Evolutionary conservation across 768 basidiomycete genomes (phyloP).

Genomic region (Hypholoma fasciculare): DNA sequence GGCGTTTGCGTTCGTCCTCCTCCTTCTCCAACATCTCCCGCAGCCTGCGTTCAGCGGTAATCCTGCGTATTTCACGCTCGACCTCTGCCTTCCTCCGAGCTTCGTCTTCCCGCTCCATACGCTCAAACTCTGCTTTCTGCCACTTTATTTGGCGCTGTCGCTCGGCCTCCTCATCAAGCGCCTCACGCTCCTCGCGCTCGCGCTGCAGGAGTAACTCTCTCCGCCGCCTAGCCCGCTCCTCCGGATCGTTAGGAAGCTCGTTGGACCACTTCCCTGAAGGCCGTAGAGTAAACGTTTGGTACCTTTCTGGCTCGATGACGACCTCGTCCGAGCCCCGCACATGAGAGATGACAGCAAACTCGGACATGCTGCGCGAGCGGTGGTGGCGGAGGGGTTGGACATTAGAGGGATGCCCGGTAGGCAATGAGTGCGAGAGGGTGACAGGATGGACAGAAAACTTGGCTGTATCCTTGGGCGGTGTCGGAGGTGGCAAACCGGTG

Average conservation of each 20-base stretch:
- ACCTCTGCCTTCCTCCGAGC: slow-evolving; percentile 35
- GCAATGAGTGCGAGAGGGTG: slow-evolving; percentile 16
- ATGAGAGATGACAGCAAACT: slow-evolving; percentile 41
- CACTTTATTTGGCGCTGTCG: slow-evolving; percentile 38
- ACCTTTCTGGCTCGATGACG: slow-evolving; percentile 18
- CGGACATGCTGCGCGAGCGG: slow-evolving; percentile 38
- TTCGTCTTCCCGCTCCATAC: slow-evolving; percentile 45
- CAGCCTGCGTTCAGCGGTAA: slow-evolving; percentile 35
- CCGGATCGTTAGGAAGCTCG: slow-evolving; percentile 27
- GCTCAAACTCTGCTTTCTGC: slow-evolving; percentile 42
- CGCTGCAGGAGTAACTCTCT: slow-evolving; percentile 30
- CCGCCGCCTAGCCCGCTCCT: slow-evolving; percentile 31
- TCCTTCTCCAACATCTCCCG: slow-evolving; percentile 40
- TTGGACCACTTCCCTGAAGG: slow-evolving; percentile 38
- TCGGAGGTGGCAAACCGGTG: slow-evolving; percentile 34
- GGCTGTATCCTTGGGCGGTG: slow-evolving; percentile 46
- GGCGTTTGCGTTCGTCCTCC: slow-evolving; percentile 44
- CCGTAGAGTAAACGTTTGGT: slow-evolving; percentile 22
- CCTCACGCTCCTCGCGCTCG: slow-evolving; percentile 45
- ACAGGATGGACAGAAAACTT: slow-evolving; percentile 17
- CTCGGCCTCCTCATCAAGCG: slow-evolving; percentile 43
- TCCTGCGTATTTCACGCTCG: slow-evolving; percentile 39
- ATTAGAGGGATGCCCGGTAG: slow-evolving; percentile 1
- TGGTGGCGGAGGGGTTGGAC: slow-evolving; percentile 17
- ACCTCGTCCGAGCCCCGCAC: slow-evolving; percentile 29